phyloP scores from a whole-genome alignment of 345 rosid species.

The Microthlaspi erraticum region DNA sequence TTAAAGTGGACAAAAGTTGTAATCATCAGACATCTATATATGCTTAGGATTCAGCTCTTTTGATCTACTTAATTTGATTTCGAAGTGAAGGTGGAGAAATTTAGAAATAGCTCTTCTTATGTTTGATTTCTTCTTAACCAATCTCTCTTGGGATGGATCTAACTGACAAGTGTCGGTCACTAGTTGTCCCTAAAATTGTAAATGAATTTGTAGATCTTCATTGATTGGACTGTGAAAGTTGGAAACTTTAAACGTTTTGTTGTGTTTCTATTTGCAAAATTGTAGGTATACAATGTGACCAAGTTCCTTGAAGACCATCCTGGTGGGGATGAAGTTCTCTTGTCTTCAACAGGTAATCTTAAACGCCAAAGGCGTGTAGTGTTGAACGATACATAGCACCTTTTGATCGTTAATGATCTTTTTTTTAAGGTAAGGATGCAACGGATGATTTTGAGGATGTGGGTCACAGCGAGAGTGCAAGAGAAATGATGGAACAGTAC shows the following conservation, averaged over 20 bases:
- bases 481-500: slow-evolving; percentile 68
- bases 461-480: slow-evolving; percentile 66
- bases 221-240: slow-evolving; percentile 9
- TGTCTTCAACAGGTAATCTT: slow-evolving; percentile 55
- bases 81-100: slow-evolving; percentile 13
- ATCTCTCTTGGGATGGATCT: slow-evolving; percentile 11
- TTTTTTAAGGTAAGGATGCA: slow-evolving; percentile 67
- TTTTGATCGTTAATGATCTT: not conserved
- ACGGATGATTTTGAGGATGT: slow-evolving; percentile 78
- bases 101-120: slow-evolving; percentile 17
- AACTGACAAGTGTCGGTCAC: slow-evolving; percentile 24
- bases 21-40: not conserved
- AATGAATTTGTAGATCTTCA: slow-evolving; percentile 22
- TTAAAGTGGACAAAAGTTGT: slow-evolving; percentile 2
- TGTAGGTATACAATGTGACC: slow-evolving; percentile 59
- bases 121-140: not conserved
- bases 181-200: not conserved
- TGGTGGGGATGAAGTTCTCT: slow-evolving; percentile 58
- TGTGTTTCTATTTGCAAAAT: not conserved
- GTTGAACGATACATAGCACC: not conserved
- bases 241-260: slow-evolving; percentile 15
- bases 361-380: not conserved
- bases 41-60: slow-evolving; percentile 26
- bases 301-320: slow-evolving; percentile 67
- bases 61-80: not conserved